Base-by-base conservation (phyloP, 805 yeast species). In the Saccharomycopsis selenospora region DNA sequence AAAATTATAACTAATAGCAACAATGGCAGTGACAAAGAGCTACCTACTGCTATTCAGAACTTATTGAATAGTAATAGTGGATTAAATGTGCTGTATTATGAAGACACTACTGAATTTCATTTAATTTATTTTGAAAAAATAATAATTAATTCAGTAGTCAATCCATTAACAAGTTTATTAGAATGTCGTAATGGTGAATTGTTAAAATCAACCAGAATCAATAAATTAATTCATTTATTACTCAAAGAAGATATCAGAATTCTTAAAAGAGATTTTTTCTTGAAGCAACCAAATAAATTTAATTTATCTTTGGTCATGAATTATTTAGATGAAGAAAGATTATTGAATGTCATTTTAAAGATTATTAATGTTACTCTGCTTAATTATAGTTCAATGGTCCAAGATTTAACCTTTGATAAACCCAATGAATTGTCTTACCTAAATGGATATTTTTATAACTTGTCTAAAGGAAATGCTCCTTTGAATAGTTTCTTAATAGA, bases 171-270 rank as follows among this genome's bases (percentile, higher is more conserved):
- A 0, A 83, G 96, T 0, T 67, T 88, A 20, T 65, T 85, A 23
- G 84, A 86, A 61, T 84, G 93, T 59, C 60, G 72, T 33, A 93
- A 93, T 59, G 95, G 95, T 28, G 86, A 83, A 45, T 66, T 91
- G 22, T 65, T 70, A 14, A 57, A 64, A 10, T 67, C 73, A 7
- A 57, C 63, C 2, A 57, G 65, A 5, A 56, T 64, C 4, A 49
- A 57, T n/a, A 55, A 57, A 3, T 55, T 75, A 13, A 63, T 77
- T 60, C 58, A 54, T 22, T 58, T 62, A 13, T 61, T 81, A 6
- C 66, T 80, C 1, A 46, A 56, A 2, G 86, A 77, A 53, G 63
- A 71, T 2, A 58, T 75, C 13, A 66, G 63, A 1, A 71, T 75
- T 6, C n/a, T 65, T 82, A 49, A 55, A 55, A 20, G 55, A 54